Percentiles rank a stretch among this genome's conserved stretches.
These are phyloP conservation scores for Moricandia moricandioides DNA, from an alignment of 345 rosid genomes.

Conservation along the genomic window DNA sequence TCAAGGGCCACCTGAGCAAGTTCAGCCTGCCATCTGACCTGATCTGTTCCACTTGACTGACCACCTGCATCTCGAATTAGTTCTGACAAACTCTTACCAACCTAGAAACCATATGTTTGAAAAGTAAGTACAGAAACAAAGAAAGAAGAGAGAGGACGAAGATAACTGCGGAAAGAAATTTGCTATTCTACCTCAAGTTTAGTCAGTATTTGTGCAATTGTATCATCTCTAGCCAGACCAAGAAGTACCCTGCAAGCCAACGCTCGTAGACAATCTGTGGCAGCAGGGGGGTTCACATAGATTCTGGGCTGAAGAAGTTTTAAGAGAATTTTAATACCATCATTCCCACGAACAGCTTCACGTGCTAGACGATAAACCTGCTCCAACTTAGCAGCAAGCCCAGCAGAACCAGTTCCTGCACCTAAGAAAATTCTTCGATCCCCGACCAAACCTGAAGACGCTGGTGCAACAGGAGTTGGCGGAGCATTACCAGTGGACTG, in stretches of 20 bases:
- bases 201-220: conserved; percentile 96
- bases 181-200: conserved; percentile 76
- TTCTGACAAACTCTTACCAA: conserved; percentile 94
- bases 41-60: conserved; percentile 76
- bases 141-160: not conserved
- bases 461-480: conserved; percentile 53
- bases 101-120: conserved; percentile 46
- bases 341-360: conserved; percentile 89
- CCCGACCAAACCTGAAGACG: conserved; percentile 90
- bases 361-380: conserved; percentile 95
- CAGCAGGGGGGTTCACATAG: conserved; percentile 78
- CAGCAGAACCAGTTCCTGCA: conserved; percentile 93
- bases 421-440: conserved; percentile 93
- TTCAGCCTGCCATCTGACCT: conserved; percentile 93
- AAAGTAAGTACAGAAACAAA: conserved; percentile 16
- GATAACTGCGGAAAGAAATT: conserved; percentile 1
- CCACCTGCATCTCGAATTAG: conserved; percentile 88
- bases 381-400: conserved; percentile 97
- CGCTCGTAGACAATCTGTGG: conserved; percentile 90
- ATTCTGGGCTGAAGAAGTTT: conserved; percentile 93
- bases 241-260: conserved; percentile 93
- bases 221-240: conserved; percentile 95
- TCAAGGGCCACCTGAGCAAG: conserved; percentile 95
- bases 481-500: conserved; percentile 47
- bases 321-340: conserved; percentile 95